Conservation (phyloP, 345 rosid genomes). For the Melaleuca alternifolia region DNA sequence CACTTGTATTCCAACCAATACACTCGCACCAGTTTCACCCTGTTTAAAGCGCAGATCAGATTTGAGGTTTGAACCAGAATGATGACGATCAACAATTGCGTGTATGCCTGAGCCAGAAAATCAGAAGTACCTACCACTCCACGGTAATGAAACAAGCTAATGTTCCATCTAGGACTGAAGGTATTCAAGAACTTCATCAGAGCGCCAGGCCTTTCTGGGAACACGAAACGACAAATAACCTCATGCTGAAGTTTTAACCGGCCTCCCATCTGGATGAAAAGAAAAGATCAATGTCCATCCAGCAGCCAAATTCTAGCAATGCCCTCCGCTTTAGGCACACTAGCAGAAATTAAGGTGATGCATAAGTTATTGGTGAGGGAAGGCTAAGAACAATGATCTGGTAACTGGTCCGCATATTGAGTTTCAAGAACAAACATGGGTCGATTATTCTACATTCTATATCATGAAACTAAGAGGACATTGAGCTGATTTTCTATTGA, state of each 20-base stretch:
- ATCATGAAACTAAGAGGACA: background rate
- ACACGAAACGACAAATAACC: slow-evolving; percentile 66
- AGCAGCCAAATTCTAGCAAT: background rate
- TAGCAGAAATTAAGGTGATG: background rate
- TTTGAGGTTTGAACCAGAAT: background rate
- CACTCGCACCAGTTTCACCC: slow-evolving; percentile 96
- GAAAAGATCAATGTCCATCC: background rate
- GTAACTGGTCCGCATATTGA: background rate
- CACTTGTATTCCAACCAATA: slow-evolving; percentile 82
- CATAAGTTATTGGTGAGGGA: background rate
- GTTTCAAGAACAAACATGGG: background rate
- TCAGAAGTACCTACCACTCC: slow-evolving; percentile 39
- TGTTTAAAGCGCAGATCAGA: slow-evolving; percentile 12
- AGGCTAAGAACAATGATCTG: background rate
- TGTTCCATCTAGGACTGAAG: slow-evolving; percentile 95
- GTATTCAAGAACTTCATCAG: slow-evolving; percentile 86
- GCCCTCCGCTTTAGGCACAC: background rate
- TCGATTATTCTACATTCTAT: background rate
- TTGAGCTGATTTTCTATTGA: background rate
- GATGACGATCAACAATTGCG: too few species aligned
- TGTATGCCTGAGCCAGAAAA: background rate
- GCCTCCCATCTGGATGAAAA: slow-evolving; percentile 71
- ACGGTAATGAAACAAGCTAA: slow-evolving; percentile 91
- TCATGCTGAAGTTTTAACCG: slow-evolving; percentile 61
- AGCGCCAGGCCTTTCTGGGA: slow-evolving; percentile 97